Evolutionary conservation across 1,284 basidiomycete genomes (phyloP), one percentile per base, ranked within the genome.

Genomic region (Heterobasidion occidentale): DNA sequence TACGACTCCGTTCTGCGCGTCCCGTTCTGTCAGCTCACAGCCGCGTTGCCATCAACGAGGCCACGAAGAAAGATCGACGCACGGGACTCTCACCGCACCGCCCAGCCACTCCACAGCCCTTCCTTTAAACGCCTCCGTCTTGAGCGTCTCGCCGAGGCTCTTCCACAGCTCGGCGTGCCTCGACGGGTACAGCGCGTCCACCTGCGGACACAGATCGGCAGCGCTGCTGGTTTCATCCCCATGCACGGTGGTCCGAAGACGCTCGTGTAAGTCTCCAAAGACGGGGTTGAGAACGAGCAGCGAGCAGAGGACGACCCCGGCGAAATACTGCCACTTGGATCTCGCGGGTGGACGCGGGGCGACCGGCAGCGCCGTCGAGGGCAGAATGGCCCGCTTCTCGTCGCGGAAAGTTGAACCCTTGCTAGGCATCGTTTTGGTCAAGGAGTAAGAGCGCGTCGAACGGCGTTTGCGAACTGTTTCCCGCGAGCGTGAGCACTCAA

Each of bases 21-120:
- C n/a, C 11, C n/a, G 44, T 9, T 11, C n/a, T 27, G 11, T 53
- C 36, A 54, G 19, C 12, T 36, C 34, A 9, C 33, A 53, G 12
- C 17, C 36, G 20, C 34, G 3, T 42, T 11, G 11, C 1, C 12
- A 12, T 45, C 17, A 46, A 35, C 33, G 36, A 20, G 48, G 33
- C 27, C 27, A 55, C 2, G 44, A 15, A 42, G 14, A 27, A 27
- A 36, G 36, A 42, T n/a, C 14, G n/a, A 14, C 69, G 59, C 58
- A 75, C 73, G 71, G 72, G 36, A 75, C 65, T 46, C 65, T 60
- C 7, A 74, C 67, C 1, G 84, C 82, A 5, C 79, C 81, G 38
- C 72, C 72, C 12, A 86, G 69, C 78, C 77, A 83, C 46, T 77
- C 68, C 9, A 81, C 70, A 0, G 80, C 78, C 54, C 71, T 70